Evolutionary conservation across 148 eudicot genomes (phyloP), one percentile per base, ranked within the genome.

Genomic region (Cornus suecica): DNA sequence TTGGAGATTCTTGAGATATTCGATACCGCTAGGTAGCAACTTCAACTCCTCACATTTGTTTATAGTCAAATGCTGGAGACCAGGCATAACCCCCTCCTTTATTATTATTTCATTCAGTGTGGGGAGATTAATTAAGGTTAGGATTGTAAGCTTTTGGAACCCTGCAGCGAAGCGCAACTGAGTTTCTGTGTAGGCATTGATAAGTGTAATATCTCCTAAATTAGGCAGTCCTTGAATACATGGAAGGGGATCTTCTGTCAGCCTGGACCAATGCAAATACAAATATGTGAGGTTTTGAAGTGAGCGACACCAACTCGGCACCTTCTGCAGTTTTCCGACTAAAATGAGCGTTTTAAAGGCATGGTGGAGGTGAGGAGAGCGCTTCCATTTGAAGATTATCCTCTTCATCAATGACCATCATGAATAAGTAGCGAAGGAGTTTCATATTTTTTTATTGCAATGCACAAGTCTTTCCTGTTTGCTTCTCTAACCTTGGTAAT

Each of bases 181-280:
- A 15, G 42, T 37, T 28, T 62, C 80, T 10, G 27, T 15, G 24
- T 70, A 77, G 23, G 37, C 69, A 2, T 41, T 30, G 5, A 54
- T 27, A 8, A 76, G 27, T n/a, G 26, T 60, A 24, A 77, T 28
- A 10, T 70, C 61, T 7, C 26, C 69, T 14, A 77, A 58, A 30
- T 70, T 77, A 20, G 80, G 80, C 69, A 77, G 63, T n/a, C 28
- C 74, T 62, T 71, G 69, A 20, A 77, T 68, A 23, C 62, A 56
- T 26, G 34, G 22, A 26, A 70, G 42, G 0, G 72, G 71, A 30
- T 76, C 79, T 30, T 76, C 74, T 5, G 2, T 24, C n/a, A 71
- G 23, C 20, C 27, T 27, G 24, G 69, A 70, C 69, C 69, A 61
- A 5, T 27, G 37, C 9, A 71, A 8, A 25, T 32, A 61, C 7